These are phyloP conservation scores for Flaveria sonorensis DNA, from an alignment of 129 eudicot species.

Conservation along the genomic window DNA sequence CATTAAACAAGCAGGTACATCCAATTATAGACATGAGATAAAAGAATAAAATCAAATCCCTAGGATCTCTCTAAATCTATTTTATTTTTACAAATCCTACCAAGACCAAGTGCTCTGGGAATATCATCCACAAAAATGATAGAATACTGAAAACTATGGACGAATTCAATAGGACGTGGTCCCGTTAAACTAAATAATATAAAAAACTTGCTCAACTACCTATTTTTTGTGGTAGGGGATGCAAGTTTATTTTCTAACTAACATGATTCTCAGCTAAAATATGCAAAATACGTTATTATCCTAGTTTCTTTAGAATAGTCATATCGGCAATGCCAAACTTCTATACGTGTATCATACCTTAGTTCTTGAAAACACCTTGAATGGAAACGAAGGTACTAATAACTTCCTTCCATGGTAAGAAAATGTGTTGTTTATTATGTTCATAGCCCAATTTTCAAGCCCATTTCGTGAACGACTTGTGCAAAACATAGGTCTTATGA, in stretches of 20 bases:
- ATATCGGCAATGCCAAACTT: not conserved
- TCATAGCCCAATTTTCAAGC: not conserved
- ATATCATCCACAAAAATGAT: not conserved
- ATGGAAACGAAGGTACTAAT: not conserved
- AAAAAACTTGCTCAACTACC: not conserved
- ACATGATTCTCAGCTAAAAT: not conserved
- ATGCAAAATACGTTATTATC: not conserved
- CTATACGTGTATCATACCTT: not conserved
- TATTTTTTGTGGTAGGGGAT: not conserved
- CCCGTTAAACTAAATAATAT: not conserved
- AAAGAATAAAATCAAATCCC: no score
- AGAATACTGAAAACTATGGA: not conserved
- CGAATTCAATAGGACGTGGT: not conserved
- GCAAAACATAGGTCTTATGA: not conserved
- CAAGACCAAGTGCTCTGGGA: not conserved
- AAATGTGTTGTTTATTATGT: not conserved
- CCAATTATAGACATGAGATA: no score
- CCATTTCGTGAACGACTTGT: not conserved
- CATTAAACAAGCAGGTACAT: no score
- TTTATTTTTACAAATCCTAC: no score
- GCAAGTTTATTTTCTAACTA: not conserved
- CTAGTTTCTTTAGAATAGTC: not conserved
- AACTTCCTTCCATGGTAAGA: not conserved
- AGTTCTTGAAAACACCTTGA: not conserved
- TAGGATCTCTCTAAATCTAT: no score